These are phyloP conservation scores for Aquanectria penicillioides DNA, from an alignment of 2,329 filamentous ascomycete genomes.

Conservation along the genomic window DNA sequence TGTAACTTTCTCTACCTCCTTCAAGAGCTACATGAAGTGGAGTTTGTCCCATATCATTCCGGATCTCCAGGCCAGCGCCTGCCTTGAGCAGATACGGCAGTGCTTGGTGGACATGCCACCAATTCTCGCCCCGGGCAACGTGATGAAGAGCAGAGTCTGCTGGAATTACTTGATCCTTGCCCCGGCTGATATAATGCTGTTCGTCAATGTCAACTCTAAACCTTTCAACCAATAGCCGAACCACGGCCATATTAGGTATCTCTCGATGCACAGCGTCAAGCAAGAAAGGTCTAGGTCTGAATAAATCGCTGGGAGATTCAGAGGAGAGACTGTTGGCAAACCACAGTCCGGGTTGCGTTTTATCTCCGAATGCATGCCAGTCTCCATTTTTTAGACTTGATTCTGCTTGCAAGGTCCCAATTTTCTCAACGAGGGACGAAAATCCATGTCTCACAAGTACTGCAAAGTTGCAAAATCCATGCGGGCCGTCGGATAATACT, in stretches of 20 bases:
- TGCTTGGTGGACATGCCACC: constrained; percentile 39
- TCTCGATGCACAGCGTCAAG: constrained; percentile 40
- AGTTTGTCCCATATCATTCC: constrained; percentile 19
- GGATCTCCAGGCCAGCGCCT: constrained; percentile 27
- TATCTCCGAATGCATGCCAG: constrained; percentile 34
- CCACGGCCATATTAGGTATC: constrained; percentile 47
- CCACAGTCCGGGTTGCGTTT: constrained; percentile 30
- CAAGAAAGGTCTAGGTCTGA: constrained; percentile 31
- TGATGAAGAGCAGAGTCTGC: constrained; percentile 26
- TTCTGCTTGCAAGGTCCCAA: constrained; percentile 24
- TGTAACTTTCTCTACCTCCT: not conserved
- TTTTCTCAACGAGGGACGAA: constrained; percentile 28
- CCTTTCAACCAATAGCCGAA: constrained; percentile 47
- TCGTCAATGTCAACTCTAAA: constrained; percentile 46
- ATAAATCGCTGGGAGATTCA: not conserved
- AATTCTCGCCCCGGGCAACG: constrained; percentile 19
- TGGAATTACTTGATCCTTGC: not conserved
- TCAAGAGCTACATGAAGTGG: constrained; percentile 25
- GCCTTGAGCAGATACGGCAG: constrained; percentile 33
- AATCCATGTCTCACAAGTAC: constrained; percentile 32
- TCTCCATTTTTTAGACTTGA: constrained; percentile 17
- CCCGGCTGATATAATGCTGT: constrained; percentile 6
- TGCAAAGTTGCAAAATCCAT: not conserved
- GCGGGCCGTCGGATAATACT: not conserved
- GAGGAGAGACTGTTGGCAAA: constrained; percentile 8